Percentiles rank a stretch among this genome's conserved stretches.
Evolutionary conservation across 352 stramenopile species (phyloP).

Genomic region (Globisporangium solare): DNA sequence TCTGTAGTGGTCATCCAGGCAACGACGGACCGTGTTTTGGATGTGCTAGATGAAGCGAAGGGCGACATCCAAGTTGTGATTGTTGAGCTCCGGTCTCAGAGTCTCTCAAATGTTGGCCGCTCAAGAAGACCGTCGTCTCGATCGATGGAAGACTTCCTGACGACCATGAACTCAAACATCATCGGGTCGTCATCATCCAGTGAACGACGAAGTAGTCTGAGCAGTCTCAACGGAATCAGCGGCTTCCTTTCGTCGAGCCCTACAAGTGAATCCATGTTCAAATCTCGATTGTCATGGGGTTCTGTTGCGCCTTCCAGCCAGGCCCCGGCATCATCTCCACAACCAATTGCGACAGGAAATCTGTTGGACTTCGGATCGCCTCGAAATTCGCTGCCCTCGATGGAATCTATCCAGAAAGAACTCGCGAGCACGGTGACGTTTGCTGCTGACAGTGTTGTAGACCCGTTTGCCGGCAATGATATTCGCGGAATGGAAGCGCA

Average conservation of each 20-base stretch:
- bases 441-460: constrained; percentile 6
- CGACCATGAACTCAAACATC: constrained; percentile 56
- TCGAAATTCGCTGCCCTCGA: constrained; percentile 18
- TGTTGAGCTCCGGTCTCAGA: constrained; percentile 57
- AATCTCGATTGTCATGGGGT: constrained; percentile 12
- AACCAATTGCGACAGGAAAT: constrained; percentile 4
- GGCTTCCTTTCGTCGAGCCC: constrained; percentile 32
- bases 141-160: constrained; percentile 67
- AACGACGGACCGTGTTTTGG: constrained; percentile 58
- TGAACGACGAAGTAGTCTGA: constrained; percentile 1
- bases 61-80: constrained; percentile 53
- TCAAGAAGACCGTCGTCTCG: constrained; percentile 41
- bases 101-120: constrained; percentile 36
- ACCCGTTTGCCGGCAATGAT: constrained; percentile 67
- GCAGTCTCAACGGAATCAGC: constrained; percentile 16
- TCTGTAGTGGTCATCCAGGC: constrained; percentile 72
- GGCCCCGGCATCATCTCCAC: background rate
- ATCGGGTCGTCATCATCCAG: constrained; percentile 9
- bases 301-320: background rate
- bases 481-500: constrained; percentile 46
- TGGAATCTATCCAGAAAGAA: constrained; percentile 2
- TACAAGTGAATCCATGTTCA: constrained; percentile 15
- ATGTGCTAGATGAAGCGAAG: constrained; percentile 71
- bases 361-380: constrained; percentile 12
- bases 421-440: constrained; percentile 1